Conservation (phyloP, 805 yeast species). For the Saccharomyces kudriavzevii region DNA sequence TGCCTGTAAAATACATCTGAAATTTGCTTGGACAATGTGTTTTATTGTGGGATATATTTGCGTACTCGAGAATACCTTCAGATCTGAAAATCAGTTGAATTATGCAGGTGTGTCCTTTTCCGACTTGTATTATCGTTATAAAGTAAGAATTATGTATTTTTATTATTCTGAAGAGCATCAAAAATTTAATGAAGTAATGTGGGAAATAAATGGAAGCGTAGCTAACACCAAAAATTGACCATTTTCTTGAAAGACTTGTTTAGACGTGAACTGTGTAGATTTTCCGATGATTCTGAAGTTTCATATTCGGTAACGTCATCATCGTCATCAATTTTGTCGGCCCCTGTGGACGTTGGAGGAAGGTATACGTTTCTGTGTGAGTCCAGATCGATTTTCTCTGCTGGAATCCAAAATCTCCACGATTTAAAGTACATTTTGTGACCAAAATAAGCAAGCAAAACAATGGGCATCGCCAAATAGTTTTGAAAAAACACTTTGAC, state of each 20-base stretch:
- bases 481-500: conserved; percentile 41
- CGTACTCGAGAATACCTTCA: neutral
- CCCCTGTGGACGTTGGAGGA: neutral
- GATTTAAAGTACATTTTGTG: conserved; percentile 37
- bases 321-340: neutral
- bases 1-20: too few relatives aligned
- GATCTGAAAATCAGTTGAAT: neutral
- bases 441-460: conserved; percentile 36
- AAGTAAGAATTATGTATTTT: neutral
- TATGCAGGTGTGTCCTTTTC: neutral
- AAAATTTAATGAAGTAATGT: neutral
- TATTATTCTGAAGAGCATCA: neutral
- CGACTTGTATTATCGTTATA: neutral
- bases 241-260: neutral
- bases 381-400: conserved; percentile 44
- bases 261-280: neutral
- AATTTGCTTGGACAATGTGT: neutral
- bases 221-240: neutral
- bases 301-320: neutral
- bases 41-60: neutral
- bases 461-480: conserved; percentile 41
- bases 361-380: neutral
- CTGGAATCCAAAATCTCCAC: conserved; percentile 30
- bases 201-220: neutral
- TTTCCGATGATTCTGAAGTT: neutral